Base-by-base conservation (phyloP, 2,329 filamentous ascomycete genomes). In the Capronia americana region DNA sequence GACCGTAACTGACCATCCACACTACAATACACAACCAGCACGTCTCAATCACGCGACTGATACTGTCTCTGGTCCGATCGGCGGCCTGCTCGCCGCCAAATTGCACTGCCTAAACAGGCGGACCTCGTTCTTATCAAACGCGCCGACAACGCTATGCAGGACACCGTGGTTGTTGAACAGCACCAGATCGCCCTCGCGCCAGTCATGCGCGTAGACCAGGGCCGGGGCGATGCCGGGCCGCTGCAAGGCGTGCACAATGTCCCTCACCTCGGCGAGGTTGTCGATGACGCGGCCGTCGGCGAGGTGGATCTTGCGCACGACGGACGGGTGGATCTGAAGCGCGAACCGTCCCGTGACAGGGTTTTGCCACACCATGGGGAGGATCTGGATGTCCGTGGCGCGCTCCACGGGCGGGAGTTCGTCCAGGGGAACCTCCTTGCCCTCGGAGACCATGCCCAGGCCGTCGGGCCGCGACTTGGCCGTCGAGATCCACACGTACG, bases 341-440 rank as follows among this genome's bases (percentile, higher is more conserved):
- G 91, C 88, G 7, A 92, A 80, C 11, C 84, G 82, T 7, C 88
- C 88, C 0, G 89, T 92, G 2, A 88, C 82, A 0, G 90, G 90
- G 74, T 93, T 93, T 72, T 86, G 86, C 90, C 90, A 94, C 77
- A 85, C 87, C 87, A 93, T 90, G 26, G 91, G 90, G 46, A 92
- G 82, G 67, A 89, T 80, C 79, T 92, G 88, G 74, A 93, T 87
- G 75, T 91, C 89, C 8, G 59, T 50, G 30, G 82, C 79, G 56
- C 85, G 76, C 20, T 92, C 88, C 67, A 92, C 82, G 1, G 85
- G 82, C 1, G 91, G 90, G 0, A 93, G 82, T 4, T 90, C 83
- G 2, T 79, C 78, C 0, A 82, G 59, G 0, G 86, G 76, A 0
- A 92, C 80, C 73, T 93, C 91, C 38, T 84, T 83, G 55, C 81